These are phyloP conservation scores for Rhodomyrtus tomentosa DNA, from an alignment of 345 rosid species.

Conservation along the genomic window DNA sequence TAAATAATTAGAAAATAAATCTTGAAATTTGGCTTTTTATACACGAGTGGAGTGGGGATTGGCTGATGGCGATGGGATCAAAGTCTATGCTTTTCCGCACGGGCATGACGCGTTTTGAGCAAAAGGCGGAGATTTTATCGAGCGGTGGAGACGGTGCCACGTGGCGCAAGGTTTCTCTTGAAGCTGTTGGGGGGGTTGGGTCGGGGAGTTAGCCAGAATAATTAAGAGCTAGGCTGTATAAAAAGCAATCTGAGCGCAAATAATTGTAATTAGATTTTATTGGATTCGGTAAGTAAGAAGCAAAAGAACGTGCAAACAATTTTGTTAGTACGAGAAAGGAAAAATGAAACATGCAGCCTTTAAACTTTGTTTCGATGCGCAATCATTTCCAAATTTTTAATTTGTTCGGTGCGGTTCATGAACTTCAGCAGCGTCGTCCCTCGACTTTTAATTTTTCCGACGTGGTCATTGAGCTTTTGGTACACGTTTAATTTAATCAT, in stretches of 20 bases:
- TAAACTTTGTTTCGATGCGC: too few relatives aligned
- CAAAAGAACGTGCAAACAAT: not conserved
- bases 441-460: fast-evolving
- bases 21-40: not conserved
- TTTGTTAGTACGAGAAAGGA: too few relatives aligned
- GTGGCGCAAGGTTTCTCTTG: not conserved
- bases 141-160: not conserved
- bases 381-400: too few relatives aligned
- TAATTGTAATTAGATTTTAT: not conserved
- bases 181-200: too few relatives aligned
- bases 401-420: too few relatives aligned
- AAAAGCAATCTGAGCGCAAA: not conserved
- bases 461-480: fast-evolving
- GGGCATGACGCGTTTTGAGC: not conserved
- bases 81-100: not conserved
- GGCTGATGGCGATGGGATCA: not conserved
- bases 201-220: not conserved
- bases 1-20: not conserved
- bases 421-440: too few relatives aligned
- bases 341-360: too few relatives aligned
- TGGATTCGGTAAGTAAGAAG: not conserved
- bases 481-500: fast-evolving
- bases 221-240: not conserved
- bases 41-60: not conserved
- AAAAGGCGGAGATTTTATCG: not conserved